Evolutionary conservation across 192 early-diverging fungal genomes (phyloP).

Genomic region (Chytriomyces sp.): DNA sequence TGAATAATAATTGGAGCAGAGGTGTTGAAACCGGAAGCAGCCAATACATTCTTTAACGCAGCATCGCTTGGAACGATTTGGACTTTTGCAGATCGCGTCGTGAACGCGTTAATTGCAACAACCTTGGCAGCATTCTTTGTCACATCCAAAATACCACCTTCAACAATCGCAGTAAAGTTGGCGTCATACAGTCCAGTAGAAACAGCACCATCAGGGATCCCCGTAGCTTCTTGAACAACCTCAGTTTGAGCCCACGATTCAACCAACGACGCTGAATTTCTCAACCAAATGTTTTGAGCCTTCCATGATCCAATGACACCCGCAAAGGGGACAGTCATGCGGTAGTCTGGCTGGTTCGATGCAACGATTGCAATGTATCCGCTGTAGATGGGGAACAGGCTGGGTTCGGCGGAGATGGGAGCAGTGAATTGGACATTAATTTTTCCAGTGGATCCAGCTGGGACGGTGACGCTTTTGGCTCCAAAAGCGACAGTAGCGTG

Average conservation of each 20-base stretch:
- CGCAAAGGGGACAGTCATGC: slow-evolving; percentile 36
- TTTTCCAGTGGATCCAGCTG: slow-evolving; percentile 32
- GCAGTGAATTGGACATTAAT: slow-evolving; percentile 41
- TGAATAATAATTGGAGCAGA: neutral
- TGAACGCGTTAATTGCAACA: slow-evolving; percentile 18
- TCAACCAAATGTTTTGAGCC: neutral
- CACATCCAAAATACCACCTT: slow-evolving; percentile 15
- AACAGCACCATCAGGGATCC: no score
- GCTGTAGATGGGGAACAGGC: slow-evolving; percentile 40
- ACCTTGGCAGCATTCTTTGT: neutral
- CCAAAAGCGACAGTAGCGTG: slow-evolving; percentile 5
- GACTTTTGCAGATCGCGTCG: slow-evolving; percentile 21
- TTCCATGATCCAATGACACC: slow-evolving; percentile 19
- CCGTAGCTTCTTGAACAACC: neutral
- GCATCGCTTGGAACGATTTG: slow-evolving; percentile 10
- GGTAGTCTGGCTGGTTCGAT: slow-evolving; percentile 4
- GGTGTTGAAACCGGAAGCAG: neutral
- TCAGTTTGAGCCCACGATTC: neutral
- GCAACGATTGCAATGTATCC: slow-evolving; percentile 40
- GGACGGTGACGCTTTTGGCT: slow-evolving; percentile 31
- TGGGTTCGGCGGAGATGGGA: slow-evolving; percentile 16
- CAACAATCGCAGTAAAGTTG: neutral
- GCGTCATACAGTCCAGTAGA: slow-evolving; percentile 9
- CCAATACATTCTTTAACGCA: neutral
- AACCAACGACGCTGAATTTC: slow-evolving; percentile 8